Evolutionary conservation across 1,284 basidiomycete species (phyloP), one percentile per base, ranked within the genome.

Genomic region (Cryptococcus neoformans): DNA sequence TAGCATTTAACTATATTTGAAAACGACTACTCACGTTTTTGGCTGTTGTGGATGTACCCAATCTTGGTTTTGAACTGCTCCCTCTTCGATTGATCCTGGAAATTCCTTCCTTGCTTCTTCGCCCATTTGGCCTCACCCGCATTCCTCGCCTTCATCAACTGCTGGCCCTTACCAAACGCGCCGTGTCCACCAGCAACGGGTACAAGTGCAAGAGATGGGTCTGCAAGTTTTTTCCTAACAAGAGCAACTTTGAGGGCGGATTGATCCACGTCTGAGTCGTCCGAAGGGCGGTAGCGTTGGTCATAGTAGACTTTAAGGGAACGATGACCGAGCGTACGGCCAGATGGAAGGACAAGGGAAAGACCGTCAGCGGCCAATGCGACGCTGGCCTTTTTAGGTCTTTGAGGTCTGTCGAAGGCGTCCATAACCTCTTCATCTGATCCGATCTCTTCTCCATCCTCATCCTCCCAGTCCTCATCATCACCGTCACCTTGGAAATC

Each of bases 301-400:
- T 86, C 83, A 76, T 98, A 96, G 76, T 96, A 94, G 39, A 89
- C 83, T 49, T 84, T 84, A 80, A 98, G 84, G 44, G 86, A 86
- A 40, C 94, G 87, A 71, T 99, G 96, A 0, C 94, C 94, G 62
- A 99, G 87, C 7, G 91, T 86, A 9, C 87, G 85, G 44, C 96
- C 96, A 0, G 93, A 95, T 0, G 96, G 93, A 6, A 99, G 83
- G 6, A 96, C 88, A n/a, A 99, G 87, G 66, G 98, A 95, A 67
- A 88, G 86, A 41, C 86, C 78, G 38, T 80, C 79, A 8, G 53
- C 37, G 41, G 57, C 62, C 10, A 57, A 51, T 16, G 52, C 38
- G 12, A 57, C 44, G 4, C 40, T 34, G 16, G 49, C 47, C 41
- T 53, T 34, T 39, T 47, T 45, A 14, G 12, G 16, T 70, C 75